Conservation (phyloP, 2,329 filamentous ascomycete species). For the Mariannaea elegans region DNA sequence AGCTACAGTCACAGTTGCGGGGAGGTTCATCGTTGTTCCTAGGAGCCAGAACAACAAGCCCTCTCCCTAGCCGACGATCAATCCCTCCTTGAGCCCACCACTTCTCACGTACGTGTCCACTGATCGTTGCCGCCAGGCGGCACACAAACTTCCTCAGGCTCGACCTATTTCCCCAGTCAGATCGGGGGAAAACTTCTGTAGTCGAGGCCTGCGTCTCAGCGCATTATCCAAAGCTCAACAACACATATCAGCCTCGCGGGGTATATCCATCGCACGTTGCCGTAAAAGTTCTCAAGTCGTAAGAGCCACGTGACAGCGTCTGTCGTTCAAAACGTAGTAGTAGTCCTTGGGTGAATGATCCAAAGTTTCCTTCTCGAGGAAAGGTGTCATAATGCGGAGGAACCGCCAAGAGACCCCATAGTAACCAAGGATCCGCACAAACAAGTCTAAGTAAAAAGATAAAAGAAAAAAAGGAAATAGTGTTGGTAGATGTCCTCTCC, state of each 20-base stretch:
- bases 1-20: conserved; percentile 1
- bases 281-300: conserved; percentile 46
- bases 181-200: conserved; percentile 28
- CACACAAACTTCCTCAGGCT: conserved; percentile 40
- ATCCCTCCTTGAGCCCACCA: conserved; percentile 46
- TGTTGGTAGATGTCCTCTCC: conserved; percentile 38
- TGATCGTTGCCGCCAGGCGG: conserved; percentile 37
- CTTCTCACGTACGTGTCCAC: conserved; percentile 44
- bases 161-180: conserved; percentile 31
- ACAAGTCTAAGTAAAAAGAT: conserved; percentile 43
- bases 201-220: conserved; percentile 40
- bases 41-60: conserved; percentile 34
- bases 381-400: conserved; percentile 39
- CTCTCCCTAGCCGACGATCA: conserved; percentile 40
- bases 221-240: conserved; percentile 46
- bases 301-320: conserved; percentile 49
- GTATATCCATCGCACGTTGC: conserved; percentile 54
- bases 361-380: conserved; percentile 44
- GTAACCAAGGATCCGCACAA: conserved; percentile 43
- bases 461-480: conserved; percentile 35
- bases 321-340: conserved; percentile 47
- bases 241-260: conserved; percentile 50
- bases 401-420: conserved; percentile 38
- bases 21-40: conserved; percentile 22
- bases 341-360: conserved; percentile 46